These are phyloP conservation scores for Trichoderma virens DNA, from an alignment of 495 filamentous ascomycete genomes.

Conservation along the genomic window DNA sequence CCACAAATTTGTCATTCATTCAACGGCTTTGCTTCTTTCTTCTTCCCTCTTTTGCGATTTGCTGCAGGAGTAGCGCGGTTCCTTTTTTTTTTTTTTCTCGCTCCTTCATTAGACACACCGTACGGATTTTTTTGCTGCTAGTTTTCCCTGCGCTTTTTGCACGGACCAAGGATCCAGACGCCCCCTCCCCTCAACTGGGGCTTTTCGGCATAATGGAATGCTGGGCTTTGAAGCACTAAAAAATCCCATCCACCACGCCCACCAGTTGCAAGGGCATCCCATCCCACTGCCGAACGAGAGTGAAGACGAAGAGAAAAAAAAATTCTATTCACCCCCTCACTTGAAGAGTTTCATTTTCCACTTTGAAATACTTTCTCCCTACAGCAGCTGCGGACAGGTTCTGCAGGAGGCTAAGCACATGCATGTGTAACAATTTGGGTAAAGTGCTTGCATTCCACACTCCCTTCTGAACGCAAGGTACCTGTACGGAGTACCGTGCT, in stretches of 20 bases:
- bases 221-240: too few species aligned
- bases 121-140: too few species aligned
- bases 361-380: not conserved
- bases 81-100: too few species aligned
- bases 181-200: too few species aligned
- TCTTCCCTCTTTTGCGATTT: not conserved
- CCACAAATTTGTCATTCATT: not conserved
- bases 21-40: not conserved
- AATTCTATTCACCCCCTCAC: not conserved
- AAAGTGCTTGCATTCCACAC: not conserved
- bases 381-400: not conserved
- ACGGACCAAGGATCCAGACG: too few species aligned
- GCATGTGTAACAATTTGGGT: not conserved
- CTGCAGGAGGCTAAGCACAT: not conserved
- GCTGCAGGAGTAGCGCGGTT: too few species aligned
- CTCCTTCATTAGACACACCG: not conserved
- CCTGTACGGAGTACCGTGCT: too few species aligned
- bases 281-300: not conserved
- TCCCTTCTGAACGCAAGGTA: not conserved
- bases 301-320: not conserved
- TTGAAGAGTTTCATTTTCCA: not conserved
- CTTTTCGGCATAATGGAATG: too few species aligned
- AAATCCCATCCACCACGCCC: too few species aligned
- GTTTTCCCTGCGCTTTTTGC: too few species aligned
- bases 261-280: not conserved